phyloP scores from a whole-genome alignment of 108 stramenopile genomes.

The Schizochytrium sp. region DNA sequence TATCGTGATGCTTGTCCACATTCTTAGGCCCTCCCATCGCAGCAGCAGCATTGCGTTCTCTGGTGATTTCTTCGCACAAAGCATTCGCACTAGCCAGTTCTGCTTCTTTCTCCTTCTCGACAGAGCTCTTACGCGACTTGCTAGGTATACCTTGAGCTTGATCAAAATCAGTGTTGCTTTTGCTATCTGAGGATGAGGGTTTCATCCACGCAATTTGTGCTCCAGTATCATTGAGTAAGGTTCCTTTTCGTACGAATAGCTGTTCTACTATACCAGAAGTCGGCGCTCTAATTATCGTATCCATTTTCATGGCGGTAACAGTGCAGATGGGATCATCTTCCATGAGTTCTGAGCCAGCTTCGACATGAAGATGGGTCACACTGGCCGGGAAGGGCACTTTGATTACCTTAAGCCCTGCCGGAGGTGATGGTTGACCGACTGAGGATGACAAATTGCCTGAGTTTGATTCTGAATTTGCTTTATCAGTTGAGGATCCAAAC shows the following conservation, averaged over 20 bases:
- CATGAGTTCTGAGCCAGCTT: constrained; percentile 85
- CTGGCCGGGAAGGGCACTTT: constrained; percentile 98
- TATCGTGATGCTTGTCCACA: constrained; percentile 45
- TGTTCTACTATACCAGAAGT: constrained; percentile 81
- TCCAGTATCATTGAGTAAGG: constrained; percentile 82
- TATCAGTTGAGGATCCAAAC: constrained; percentile 60
- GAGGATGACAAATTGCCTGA: too few relatives aligned
- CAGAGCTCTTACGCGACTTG: background rate
- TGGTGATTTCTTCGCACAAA: background rate
- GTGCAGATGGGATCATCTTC: constrained; percentile 87
- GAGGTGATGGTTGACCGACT: constrained; percentile 64
- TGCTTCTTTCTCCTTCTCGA: background rate
- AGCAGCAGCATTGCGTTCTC: background rate
- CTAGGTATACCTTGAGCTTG: background rate
- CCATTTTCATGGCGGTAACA: constrained; percentile 98
- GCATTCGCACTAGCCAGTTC: background rate
- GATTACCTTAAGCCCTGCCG: constrained; percentile 73
- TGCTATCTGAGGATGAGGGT: background rate
- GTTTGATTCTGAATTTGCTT: background rate
- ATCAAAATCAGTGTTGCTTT: background rate
- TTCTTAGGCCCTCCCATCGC: background rate
- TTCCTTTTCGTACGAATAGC: constrained; percentile 86
- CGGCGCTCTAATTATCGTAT: constrained; percentile 91
- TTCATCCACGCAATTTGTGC: constrained; percentile 89
- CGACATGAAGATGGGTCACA: constrained; percentile 88